Evolutionary conservation across 2,329 filamentous ascomycete species (phyloP), one percentile per base, ranked within the genome.

Genomic region (Diaporthe ampelina): DNA sequence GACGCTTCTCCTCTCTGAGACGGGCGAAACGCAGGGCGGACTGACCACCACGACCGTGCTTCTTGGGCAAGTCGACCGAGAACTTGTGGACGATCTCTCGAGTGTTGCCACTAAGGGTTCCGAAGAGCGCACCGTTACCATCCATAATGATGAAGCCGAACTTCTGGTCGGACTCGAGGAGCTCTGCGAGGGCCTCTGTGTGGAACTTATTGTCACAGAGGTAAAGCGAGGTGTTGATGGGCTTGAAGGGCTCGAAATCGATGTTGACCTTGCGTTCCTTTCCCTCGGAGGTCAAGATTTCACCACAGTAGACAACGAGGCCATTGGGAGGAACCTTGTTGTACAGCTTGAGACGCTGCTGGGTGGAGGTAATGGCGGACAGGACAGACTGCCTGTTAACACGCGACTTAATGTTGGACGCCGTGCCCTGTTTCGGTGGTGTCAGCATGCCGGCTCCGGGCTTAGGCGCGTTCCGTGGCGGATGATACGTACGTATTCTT

Each of bases 81-180:
- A 99, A 98, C 86, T 99, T 99, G 88, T 99, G 97, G 70, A 98
- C 90, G 67, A 99, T 91, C 80, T 99, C 97, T 83, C 97, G 93
- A 48, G 97, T 99, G 86, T 99, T 99, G 79, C 97, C 97, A 81
- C 95, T 98, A 56, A 99, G 89, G 0, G 97, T 99, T 80, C 97
- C 97, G 79, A 99, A 99, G 40, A 99, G 92, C 57, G 97, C 94
- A 80, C 97, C 97, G 86, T 99, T 99, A 87, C 97, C 97, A 83
- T 99, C 97, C 97, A 99, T 99, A 87, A 99, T 93, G 85, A 99
- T 99, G 88, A 99, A 99, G 72, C 97, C 97, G 80, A 99, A 99
- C 86, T 97, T 98, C 86, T 98, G 97, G 84, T 99, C 97, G 24
- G 96, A 98, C 87, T 99, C 97, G 78, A 99, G 93, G 81, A 99